Conservation (phyloP, 139 green algal genomes). For the Mesotaenium endlicherianum region DNA sequence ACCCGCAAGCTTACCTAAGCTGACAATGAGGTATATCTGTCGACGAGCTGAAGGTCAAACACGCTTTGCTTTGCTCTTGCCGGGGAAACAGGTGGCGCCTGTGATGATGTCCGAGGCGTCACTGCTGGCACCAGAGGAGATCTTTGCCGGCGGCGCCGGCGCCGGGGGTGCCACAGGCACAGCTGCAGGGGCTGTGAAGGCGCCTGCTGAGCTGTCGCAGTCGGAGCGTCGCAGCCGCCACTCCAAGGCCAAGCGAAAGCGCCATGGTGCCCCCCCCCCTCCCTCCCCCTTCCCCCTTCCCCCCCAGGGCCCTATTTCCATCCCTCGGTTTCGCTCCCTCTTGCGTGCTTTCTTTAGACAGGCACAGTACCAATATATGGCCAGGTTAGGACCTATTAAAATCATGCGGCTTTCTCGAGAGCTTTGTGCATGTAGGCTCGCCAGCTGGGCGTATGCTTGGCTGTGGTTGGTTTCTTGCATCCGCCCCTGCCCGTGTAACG, state of each 20-base stretch:
- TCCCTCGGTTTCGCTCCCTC: neutral
- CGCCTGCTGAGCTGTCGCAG: slow-evolving; percentile 32
- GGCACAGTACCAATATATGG: neutral
- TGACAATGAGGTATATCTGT: neutral
- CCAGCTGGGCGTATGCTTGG: neutral
- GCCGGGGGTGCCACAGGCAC: slow-evolving; percentile 4
- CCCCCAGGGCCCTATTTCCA: too few relatives aligned
- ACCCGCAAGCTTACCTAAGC: too few relatives aligned
- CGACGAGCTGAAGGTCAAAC: neutral
- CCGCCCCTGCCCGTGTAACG: neutral
- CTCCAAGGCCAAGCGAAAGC: slow-evolving; percentile 48
- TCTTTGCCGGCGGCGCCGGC: slow-evolving; percentile 42
- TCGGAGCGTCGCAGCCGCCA: slow-evolving; percentile 28
- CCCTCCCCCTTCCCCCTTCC: neutral
- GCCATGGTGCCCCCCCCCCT: slow-evolving; percentile 19
- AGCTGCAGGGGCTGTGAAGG: slow-evolving; percentile 27
- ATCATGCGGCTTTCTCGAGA: neutral
- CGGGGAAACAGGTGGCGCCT: slow-evolving; percentile 40
- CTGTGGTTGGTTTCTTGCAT: too few relatives aligned
- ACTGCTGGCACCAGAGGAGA: slow-evolving; percentile 50
- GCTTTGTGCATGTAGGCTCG: neutral
- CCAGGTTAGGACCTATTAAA: neutral
- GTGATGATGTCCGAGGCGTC: slow-evolving; percentile 32
- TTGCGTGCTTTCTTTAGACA: neutral
- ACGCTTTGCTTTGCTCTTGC: slow-evolving; percentile 1